Base-by-base conservation (phyloP, 2,329 filamentous ascomycete species). In the Scortechinia acanthostroma region DNA sequence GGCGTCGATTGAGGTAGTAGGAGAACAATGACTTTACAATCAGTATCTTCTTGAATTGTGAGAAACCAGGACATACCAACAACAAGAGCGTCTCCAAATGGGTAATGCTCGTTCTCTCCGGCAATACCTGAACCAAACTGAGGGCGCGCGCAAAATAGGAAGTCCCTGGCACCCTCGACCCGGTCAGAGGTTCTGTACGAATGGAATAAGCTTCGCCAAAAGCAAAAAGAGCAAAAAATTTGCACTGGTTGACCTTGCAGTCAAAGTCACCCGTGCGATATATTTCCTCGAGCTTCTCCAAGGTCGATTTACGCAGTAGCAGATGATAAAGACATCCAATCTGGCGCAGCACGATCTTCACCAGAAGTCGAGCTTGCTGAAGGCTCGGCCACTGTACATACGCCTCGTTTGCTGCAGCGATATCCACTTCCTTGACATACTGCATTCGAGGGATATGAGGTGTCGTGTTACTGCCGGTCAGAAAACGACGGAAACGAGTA, bases 201-300 rank as follows among this genome's bases (percentile, higher is more conserved):
- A 61, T 63, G 0, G 69, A 69, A 22, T 70, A 71, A 22, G 67
- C 61, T 47, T 71, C 68, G 0, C 69, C 69, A 4, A 73, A 58
- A 0, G 69, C 69, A 48, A 73, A 69, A 2, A 72, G 40, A 0
- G 64, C 66, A 56, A 65, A 68, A 0, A 72, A 46, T 42, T 70
- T 70, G 49, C 65, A 66, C 13, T 57, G 60, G 0, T 59, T 47
- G 0, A 68, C 48, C 1, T 58, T 55, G 30, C 63, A 59, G 3
- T 55, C 57, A 10, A 58, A 60, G 4, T 54, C 50, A 2, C 58
- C 56, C 28, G 63, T 60, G 43, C 58, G 53, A n/a, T 68, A 59
- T 0, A 60, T 56, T 16, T 61, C 58, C 35, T 69, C 63, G 0
- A 72, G 48, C 1, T 55, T 55, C 2, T 61, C 59, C 0, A 64